phyloP scores from a whole-genome alignment of 208 protist genomes.

The Polymyxa betae region DNA sequence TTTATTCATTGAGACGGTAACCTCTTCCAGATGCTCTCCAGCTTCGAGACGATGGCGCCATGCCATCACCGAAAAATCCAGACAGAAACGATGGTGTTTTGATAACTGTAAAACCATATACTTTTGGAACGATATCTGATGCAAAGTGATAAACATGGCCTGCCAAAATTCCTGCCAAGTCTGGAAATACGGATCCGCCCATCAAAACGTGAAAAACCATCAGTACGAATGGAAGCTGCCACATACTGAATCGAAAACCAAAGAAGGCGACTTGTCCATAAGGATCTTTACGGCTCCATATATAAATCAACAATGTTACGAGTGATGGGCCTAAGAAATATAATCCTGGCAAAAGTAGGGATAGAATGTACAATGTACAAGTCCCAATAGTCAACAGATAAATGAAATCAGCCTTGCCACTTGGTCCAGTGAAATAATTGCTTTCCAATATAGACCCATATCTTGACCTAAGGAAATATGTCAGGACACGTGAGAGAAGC shows the following conservation, averaged over 20 bases:
- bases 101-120: slow-evolving; percentile 1
- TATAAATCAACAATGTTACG: slow-evolving; percentile 57
- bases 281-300: slow-evolving; percentile 51
- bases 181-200: slow-evolving; percentile 56
- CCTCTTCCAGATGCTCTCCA: not conserved
- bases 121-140: not conserved
- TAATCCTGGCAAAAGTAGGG: not conserved
- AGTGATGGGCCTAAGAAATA: slow-evolving; percentile 55
- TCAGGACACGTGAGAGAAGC: not conserved
- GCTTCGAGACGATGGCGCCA: not conserved
- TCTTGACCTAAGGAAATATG: not conserved
- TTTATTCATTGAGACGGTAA: not conserved
- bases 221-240: slow-evolving; percentile 56
- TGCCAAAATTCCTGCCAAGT: slow-evolving; percentile 59
- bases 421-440: not conserved
- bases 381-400: not conserved
- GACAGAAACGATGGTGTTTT: slow-evolving; percentile 22
- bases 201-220: slow-evolving; percentile 56
- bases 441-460: not conserved
- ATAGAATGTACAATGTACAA: not conserved
- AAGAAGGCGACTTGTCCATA: slow-evolving; percentile 50
- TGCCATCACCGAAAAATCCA: not conserved
- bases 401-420: not conserved
- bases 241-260: slow-evolving; percentile 53
- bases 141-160: slow-evolving; percentile 62